Base-by-base conservation (phyloP, 2,329 filamentous ascomycete species). In the Fusarium multiceps region DNA sequence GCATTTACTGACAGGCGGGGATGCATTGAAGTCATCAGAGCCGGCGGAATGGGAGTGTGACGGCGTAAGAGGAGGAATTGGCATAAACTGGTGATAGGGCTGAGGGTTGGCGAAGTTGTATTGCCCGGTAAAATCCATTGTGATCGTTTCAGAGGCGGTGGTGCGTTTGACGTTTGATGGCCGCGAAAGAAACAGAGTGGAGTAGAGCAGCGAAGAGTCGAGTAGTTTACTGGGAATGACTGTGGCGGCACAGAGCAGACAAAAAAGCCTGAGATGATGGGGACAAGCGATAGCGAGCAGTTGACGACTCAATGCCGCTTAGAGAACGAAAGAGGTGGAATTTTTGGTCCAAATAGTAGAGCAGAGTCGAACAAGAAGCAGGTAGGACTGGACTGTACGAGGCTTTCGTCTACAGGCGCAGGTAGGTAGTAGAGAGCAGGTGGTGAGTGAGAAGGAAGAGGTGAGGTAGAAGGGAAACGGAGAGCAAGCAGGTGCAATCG, bases 21-120 rank as follows among this genome's bases (percentile, higher is more conserved):
- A 88, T 55, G 84, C 84, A 61, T 80, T 84, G 75, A 85, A 88
- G 57, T 88, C 86, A 59, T 88, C 86, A 40, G 86, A 87, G 28
- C 80, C 79, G 46, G 83, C 83, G 58, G 86, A 86, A 72, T 85
- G 85, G 60, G 86, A 85, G 76, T 86, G 83, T 59, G 86, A 86
- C 30, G 86, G 86, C 66, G 86, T 87, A 75, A 87, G 75, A 49
- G 85, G 85, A 59, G 83, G 80, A 56, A 88, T 83, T 68, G 82
- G 81, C 76, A 88, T 82, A 76, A 87, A 88, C 73, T 83, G 82
- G 72, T 84, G 85, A 78, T 86, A 87, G 51, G 84, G 80, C 79
- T 86, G 84, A 63, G 81, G 75, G 74, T 80, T 81, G 53, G 82
- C 70, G 77, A 86, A 88, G 47, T 82, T 77, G 68, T 85, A 86